Base-by-base conservation (phyloP, 768 basidiomycete genomes). In the Glaciozyma antarctica region DNA sequence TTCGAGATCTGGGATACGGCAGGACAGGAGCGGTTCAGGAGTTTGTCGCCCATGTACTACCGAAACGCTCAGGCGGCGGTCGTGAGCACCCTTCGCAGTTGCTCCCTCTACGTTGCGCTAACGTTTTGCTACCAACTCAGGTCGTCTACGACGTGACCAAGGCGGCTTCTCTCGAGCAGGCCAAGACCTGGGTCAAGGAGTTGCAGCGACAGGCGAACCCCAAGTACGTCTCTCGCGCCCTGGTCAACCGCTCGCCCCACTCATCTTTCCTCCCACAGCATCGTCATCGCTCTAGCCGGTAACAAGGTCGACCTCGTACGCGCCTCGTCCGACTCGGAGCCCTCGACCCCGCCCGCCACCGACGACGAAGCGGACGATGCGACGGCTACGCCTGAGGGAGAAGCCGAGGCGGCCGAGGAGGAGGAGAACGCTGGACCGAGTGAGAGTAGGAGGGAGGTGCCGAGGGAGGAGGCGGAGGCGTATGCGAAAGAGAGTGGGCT, bases 181-280 rank as follows among this genome's bases (percentile, higher is more conserved):
- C 95, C 61, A 97, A 98, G 81, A 91, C 93, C 38, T 99, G 95
- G 95, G 92, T 99, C 64, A 97, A 95, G 80, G 95, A 99, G 78
- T 82, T 99, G 28, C 95, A 99, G 76, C 85, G 95, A 70, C 95
- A 99, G 75, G 95, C 95, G 28, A 95, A 97, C 76, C 93, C 94
- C 44, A 98, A 98, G 98, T 98, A 2, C 34, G 68, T 65, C n/a
- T 28, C 32, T 19, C 30, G 24, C 24, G 10, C 41, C 15, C 9
- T 22, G 8, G 32, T 26, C 8, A 10, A 21, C 49, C 51, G 44
- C 51, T 13, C 28, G 12, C 59, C 24, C 12, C 32, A 10, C 26
- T 30, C 2, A 15, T 43, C 24, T 26, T 7, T 22, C 10, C 6
- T 38, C 45, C 9, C 47, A 12, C 60, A 69, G 67, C 56, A 71